Evolutionary conservation across 441 rosid genomes (phyloP).

Genomic region (Brassica hybrid): DNA sequence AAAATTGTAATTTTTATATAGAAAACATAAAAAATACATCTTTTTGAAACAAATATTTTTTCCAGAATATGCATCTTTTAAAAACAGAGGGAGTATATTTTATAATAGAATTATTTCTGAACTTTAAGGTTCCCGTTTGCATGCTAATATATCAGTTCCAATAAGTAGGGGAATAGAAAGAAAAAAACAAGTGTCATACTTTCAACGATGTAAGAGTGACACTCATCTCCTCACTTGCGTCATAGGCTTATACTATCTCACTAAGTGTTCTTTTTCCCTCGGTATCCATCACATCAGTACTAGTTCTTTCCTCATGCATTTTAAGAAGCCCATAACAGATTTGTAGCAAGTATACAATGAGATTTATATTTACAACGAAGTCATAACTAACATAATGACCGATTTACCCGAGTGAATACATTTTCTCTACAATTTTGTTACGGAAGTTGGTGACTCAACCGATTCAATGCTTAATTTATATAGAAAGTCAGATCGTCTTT

Average conservation of each 20-base stretch:
- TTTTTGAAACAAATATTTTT: too few relatives aligned
- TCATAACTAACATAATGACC: background rate
- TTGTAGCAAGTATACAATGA: background rate
- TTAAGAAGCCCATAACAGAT: background rate
- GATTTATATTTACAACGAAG: background rate
- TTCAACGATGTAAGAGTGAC: constrained; percentile 9
- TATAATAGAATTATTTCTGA: background rate
- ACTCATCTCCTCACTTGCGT: constrained; percentile 22
- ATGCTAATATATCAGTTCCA: constrained; percentile 24
- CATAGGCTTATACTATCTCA: background rate
- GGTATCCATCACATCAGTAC: constrained; percentile 21
- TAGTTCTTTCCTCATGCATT: constrained; percentile 23
- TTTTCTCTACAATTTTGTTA: background rate
- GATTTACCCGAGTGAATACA: background rate
- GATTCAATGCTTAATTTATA: background rate
- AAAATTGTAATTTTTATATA: too few relatives aligned
- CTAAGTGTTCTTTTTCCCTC: background rate
- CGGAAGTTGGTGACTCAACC: background rate
- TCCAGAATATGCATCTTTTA: too few relatives aligned
- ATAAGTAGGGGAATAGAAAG: constrained; percentile 29
- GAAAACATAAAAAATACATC: too few relatives aligned
- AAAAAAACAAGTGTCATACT: constrained; percentile 26
- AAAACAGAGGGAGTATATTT: too few relatives aligned
- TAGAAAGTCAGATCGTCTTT: background rate
- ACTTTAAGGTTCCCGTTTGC: background rate